phyloP scores from a whole-genome alignment of 768 basidiomycete genomes.

The Auricularia heimuer region DNA sequence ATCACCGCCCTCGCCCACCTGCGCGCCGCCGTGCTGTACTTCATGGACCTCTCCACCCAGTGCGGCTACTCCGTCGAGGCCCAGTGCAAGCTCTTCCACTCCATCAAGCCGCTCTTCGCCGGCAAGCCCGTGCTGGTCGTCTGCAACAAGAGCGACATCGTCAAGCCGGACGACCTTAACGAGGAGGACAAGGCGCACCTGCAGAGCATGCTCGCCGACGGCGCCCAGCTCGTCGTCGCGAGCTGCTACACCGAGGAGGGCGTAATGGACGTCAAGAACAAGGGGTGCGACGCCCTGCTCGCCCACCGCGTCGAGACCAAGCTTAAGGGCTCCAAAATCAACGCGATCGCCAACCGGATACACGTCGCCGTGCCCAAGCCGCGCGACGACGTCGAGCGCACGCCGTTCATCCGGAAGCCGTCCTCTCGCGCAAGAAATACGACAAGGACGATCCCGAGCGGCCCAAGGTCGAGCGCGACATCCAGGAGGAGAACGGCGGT shows the following conservation, averaged over 20 bases:
- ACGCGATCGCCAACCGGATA: slow-evolving; percentile 87
- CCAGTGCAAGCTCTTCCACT: slow-evolving; percentile 97
- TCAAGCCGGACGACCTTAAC: slow-evolving; percentile 73
- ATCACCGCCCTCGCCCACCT: slow-evolving; percentile 96
- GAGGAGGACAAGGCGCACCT: slow-evolving; percentile 70
- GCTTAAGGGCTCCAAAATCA: slow-evolving; percentile 88
- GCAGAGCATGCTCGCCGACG: slow-evolving; percentile 79
- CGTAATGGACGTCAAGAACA: slow-evolving; percentile 93
- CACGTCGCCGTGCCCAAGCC: slow-evolving; percentile 89
- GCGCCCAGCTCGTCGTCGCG: slow-evolving; percentile 67
- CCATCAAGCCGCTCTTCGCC: slow-evolving; percentile 93
- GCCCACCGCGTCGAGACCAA: slow-evolving; percentile 92
- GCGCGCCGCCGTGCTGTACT: slow-evolving; percentile 89
- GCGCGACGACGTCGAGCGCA: slow-evolving; percentile 80
- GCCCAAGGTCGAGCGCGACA: slow-evolving; percentile 61
- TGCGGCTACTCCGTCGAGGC: slow-evolving; percentile 97
- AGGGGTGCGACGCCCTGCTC: slow-evolving; percentile 89
- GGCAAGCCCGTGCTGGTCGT: slow-evolving; percentile 91
- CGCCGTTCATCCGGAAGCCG: slow-evolving; percentile 78
- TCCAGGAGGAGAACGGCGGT: slow-evolving; percentile 79
- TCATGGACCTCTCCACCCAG: slow-evolving; percentile 98
- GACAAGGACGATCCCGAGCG: slow-evolving; percentile 82
- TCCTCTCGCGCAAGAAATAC: slow-evolving; percentile 69
- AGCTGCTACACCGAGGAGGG: slow-evolving; percentile 97
- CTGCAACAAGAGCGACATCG: slow-evolving; percentile 96